These are phyloP conservation scores for Syzygium grande DNA, from an alignment of 345 rosid species.

Conservation along the genomic window DNA sequence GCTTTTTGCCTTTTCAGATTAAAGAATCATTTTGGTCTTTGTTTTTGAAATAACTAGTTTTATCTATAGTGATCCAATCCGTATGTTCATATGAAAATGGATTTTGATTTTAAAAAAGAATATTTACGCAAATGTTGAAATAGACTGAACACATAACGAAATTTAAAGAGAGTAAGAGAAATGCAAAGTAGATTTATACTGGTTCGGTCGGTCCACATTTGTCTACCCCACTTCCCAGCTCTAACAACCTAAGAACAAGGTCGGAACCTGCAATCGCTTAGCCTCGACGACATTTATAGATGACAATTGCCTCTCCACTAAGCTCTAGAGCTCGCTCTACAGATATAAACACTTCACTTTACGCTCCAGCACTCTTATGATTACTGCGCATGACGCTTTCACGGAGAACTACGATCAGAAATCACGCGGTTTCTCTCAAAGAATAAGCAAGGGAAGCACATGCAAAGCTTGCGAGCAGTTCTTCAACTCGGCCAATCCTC, in stretches of 20 bases:
- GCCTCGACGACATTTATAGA: neutral
- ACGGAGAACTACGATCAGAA: neutral
- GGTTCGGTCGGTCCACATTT: neutral
- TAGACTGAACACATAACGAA: neutral
- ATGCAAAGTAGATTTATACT: neutral
- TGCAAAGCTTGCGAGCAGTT: neutral
- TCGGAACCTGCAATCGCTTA: neutral
- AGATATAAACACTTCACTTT: too few species aligned
- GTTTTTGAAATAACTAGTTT: neutral
- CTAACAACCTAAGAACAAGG: too few species aligned
- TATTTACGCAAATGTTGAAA: neutral
- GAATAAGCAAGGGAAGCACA: neutral
- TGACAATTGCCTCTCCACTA: neutral
- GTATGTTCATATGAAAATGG: neutral
- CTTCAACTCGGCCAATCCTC: neutral
- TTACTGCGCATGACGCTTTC: neutral
- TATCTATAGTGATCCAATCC: neutral
- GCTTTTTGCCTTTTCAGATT: neutral
- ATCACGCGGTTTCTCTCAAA: neutral
- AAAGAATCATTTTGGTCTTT: neutral
- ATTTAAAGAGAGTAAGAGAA: neutral
- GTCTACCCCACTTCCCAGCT: too few species aligned
- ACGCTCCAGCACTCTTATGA: neutral
- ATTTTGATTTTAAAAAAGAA: neutral
- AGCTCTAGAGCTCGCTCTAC: neutral